Evolutionary conservation across 176 grass and related monocot species (phyloP).

Genomic region (Neostapfia colusana): DNA sequence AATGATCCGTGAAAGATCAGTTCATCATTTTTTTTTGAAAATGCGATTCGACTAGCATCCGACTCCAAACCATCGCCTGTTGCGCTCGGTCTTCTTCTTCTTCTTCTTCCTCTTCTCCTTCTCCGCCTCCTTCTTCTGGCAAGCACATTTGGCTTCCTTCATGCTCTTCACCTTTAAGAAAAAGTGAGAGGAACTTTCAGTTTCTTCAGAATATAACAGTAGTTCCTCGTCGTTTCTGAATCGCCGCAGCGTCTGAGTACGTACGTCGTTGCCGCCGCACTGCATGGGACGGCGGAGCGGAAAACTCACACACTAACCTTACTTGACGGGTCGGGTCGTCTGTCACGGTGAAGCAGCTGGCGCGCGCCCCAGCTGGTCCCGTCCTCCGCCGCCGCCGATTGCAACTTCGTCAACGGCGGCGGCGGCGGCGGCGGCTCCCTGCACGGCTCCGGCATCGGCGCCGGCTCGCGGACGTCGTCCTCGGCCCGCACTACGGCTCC

Average conservation of each 20-base stretch:
- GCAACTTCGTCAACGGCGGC: background rate
- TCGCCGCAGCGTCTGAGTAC: too few species aligned
- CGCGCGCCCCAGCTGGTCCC: slow-evolving; percentile 44
- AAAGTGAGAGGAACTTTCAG: background rate
- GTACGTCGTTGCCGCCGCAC: too few species aligned
- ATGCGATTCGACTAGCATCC: too few species aligned
- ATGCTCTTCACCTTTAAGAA: slow-evolving; percentile 24
- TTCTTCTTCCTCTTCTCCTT: slow-evolving; percentile 38
- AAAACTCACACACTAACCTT: slow-evolving; percentile 10
- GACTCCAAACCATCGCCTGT: slow-evolving; percentile 33
- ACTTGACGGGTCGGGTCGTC: background rate
- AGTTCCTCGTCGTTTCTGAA: background rate
- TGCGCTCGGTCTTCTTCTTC: slow-evolving; percentile 42
- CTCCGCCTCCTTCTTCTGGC: slow-evolving; percentile 34
- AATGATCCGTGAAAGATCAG: too few species aligned
- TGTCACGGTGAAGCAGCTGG: slow-evolving; percentile 45
- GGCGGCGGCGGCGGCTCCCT: background rate
- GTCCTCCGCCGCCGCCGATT: background rate
- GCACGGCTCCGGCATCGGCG: slow-evolving; percentile 17
- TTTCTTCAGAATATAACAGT: background rate
- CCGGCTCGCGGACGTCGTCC: slow-evolving; percentile 29
- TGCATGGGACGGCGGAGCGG: background rate
- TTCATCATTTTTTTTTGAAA: too few species aligned
- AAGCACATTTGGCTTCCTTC: slow-evolving; percentile 30
- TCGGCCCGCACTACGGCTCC: background rate